phyloP scores from a whole-genome alignment of 202 grass and related monocot species.

The Zizania palustris region DNA sequence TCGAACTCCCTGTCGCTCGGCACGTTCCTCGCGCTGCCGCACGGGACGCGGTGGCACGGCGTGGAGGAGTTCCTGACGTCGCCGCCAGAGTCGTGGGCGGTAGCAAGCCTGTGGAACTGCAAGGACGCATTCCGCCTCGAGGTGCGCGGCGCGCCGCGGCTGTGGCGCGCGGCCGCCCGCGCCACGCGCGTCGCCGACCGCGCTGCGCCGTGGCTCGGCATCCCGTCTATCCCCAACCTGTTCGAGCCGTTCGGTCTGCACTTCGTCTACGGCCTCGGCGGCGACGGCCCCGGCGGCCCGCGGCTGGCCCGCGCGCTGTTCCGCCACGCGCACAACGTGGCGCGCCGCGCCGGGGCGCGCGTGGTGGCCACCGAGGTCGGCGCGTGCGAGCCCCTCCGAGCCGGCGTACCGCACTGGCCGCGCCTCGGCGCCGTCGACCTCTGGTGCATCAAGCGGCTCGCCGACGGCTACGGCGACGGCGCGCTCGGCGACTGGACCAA shows the following conservation, averaged over 20 bases:
- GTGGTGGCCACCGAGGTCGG: conserved; percentile 66
- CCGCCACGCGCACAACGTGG: conserved; percentile 57
- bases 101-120: conserved; percentile 73
- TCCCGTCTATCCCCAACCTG: conserved; percentile 71
- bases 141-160: conserved; percentile 57
- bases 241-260: conserved; percentile 65
- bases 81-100: conserved; percentile 62
- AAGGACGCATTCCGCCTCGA: conserved; percentile 70
- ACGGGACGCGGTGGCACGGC: conserved; percentile 22
- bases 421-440: conserved; percentile 54
- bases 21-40: conserved; percentile 65
- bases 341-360: conserved; percentile 44
- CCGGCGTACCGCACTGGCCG: conserved; percentile 68
- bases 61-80: conserved; percentile 43
- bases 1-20: conserved; percentile 63
- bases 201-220: conserved; percentile 44
- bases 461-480: conserved; percentile 54
- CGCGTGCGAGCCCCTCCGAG: conserved; percentile 34
- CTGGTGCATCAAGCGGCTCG: conserved; percentile 73
- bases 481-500: conserved; percentile 76
- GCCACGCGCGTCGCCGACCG: conserved; percentile 51
- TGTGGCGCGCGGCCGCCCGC: conserved; percentile 32
- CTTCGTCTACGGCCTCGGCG: conserved; percentile 72
- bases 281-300: conserved; percentile 36
- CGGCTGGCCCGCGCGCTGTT: conserved; percentile 42